Conservation (phyloP, 2,329 filamentous ascomycete genomes). For the Alternaria incomplexa region DNA sequence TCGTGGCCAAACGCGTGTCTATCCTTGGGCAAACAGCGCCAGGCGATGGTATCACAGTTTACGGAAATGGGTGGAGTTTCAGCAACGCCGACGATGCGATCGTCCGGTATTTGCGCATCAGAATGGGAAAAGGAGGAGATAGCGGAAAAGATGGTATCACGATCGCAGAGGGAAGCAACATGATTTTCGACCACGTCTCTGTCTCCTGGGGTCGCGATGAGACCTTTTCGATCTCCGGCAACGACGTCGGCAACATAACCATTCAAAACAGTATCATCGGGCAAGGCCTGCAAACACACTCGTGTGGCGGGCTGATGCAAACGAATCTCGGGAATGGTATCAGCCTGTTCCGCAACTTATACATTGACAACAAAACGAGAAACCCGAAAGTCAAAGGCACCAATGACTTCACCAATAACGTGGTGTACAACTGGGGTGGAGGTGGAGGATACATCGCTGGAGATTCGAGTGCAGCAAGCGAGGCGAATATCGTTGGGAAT, state of each 20-base stretch:
- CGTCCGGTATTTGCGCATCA: slow-evolving; percentile 62
- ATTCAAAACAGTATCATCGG: slow-evolving; percentile 62
- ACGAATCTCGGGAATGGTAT: slow-evolving; percentile 55
- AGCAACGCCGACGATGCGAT: slow-evolving; percentile 61
- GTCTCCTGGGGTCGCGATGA: slow-evolving; percentile 64
- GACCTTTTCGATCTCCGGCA: slow-evolving; percentile 60
- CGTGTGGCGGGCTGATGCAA: slow-evolving; percentile 60
- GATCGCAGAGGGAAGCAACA: slow-evolving; percentile 60
- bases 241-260: slow-evolving; percentile 55
- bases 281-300: slow-evolving; percentile 61
- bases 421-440: slow-evolving; percentile 63
- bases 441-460: slow-evolving; percentile 63
- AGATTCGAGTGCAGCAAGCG: slow-evolving; percentile 55
- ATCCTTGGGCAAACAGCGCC: slow-evolving; percentile 61
- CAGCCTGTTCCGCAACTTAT: slow-evolving; percentile 61
- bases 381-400: slow-evolving; percentile 65
- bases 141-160: slow-evolving; percentile 61
- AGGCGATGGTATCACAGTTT: slow-evolving; percentile 58
- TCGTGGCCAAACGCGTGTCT: slow-evolving; percentile 57
- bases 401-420: slow-evolving; percentile 60
- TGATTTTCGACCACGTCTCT: slow-evolving; percentile 64
- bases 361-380: slow-evolving; percentile 64
- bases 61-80: slow-evolving; percentile 62
- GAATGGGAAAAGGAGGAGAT: slow-evolving; percentile 60
- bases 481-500: slow-evolving; percentile 62